These are phyloP conservation scores for Anastatica hierochuntica DNA, from an alignment of 345 rosid species.

Conservation along the genomic window DNA sequence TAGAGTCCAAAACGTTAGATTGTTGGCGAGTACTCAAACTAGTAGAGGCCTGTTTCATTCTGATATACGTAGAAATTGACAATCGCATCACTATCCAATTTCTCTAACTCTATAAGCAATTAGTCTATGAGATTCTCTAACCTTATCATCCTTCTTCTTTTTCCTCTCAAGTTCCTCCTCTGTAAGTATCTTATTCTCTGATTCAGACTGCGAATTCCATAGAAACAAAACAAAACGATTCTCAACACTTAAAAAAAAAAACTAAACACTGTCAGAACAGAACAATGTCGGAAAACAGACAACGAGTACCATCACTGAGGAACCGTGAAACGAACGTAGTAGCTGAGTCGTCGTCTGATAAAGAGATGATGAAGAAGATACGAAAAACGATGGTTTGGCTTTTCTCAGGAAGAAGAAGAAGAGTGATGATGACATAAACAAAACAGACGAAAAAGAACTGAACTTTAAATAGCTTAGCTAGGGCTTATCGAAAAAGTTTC, in stretches of 20 bases:
- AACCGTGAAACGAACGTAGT: slow-evolving; percentile 14
- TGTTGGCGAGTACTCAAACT: not conserved
- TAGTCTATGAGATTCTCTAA: slow-evolving; percentile 12
- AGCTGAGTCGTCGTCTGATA: not conserved
- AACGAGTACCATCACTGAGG: slow-evolving; percentile 22
- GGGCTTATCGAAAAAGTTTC: slow-evolving; percentile 18
- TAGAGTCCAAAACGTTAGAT: not conserved
- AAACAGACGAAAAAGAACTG: too few relatives aligned
- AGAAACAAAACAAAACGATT: not conserved
- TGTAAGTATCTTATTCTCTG: slow-evolving; percentile 45
- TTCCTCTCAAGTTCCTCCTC: slow-evolving; percentile 74
- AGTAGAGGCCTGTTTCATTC: not conserved
- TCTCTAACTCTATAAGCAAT: not conserved
- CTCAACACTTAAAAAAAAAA: not conserved
- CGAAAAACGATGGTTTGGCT: slow-evolving; percentile 22
- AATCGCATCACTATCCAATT: slow-evolving; percentile 7
- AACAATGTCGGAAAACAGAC: not conserved
- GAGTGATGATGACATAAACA: slow-evolving; percentile 29
- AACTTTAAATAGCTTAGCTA: slow-evolving; percentile 6
- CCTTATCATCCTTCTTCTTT: slow-evolving; percentile 93
- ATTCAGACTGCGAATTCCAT: slow-evolving; percentile 35
- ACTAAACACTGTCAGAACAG: too few relatives aligned
- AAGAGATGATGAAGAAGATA: not conserved
- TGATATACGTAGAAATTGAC: not conserved
- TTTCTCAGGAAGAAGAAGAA: slow-evolving; percentile 12